phyloP scores from a whole-genome alignment of 129 eudicot species.

The Solidago caesia region DNA sequence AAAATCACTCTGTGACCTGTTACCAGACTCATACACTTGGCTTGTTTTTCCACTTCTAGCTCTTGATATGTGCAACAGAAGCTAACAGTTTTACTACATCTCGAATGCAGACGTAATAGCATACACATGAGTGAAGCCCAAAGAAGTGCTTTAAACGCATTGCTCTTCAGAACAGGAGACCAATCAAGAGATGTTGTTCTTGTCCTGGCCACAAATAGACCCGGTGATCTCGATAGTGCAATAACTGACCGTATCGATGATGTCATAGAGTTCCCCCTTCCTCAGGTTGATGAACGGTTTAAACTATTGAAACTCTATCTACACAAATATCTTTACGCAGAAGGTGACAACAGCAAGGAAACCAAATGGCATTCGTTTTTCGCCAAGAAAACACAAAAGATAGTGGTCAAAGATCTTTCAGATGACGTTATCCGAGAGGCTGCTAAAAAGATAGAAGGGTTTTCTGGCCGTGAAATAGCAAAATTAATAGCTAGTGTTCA shows the following conservation, averaged over 20 bases:
- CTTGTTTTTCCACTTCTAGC: slow-evolving; percentile 6
- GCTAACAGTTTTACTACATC: neutral
- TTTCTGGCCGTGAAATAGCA: slow-evolving; percentile 96
- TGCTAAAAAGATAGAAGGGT: slow-evolving; percentile 80
- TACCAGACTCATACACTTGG: neutral
- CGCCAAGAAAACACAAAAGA: slow-evolving; percentile 57
- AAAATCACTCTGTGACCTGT: neutral
- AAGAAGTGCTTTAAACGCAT: slow-evolving; percentile 88
- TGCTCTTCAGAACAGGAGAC: slow-evolving; percentile 97
- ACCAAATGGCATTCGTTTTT: slow-evolving; percentile 57
- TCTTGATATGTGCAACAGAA: neutral
- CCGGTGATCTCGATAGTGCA: slow-evolving; percentile 93
- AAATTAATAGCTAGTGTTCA: slow-evolving; percentile 91
- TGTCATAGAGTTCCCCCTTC: slow-evolving; percentile 92
- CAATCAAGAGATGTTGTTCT: slow-evolving; percentile 97
- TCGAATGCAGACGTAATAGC: slow-evolving; percentile 76
- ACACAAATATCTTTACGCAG: slow-evolving; percentile 58
- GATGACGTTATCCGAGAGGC: slow-evolving; percentile 84
- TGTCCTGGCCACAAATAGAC: slow-evolving; percentile 95
- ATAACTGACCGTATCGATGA: slow-evolving; percentile 96
- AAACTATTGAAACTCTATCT: slow-evolving; percentile 78
- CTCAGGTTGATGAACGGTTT: slow-evolving; percentile 81
- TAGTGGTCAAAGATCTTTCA: slow-evolving; percentile 64
- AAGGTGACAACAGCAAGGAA: slow-evolving; percentile 29
- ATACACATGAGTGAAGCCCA: slow-evolving; percentile 99